Base-by-base conservation (phyloP, 1,284 basidiomycete genomes). In the Pseudozyma tsukubaensis region DNA sequence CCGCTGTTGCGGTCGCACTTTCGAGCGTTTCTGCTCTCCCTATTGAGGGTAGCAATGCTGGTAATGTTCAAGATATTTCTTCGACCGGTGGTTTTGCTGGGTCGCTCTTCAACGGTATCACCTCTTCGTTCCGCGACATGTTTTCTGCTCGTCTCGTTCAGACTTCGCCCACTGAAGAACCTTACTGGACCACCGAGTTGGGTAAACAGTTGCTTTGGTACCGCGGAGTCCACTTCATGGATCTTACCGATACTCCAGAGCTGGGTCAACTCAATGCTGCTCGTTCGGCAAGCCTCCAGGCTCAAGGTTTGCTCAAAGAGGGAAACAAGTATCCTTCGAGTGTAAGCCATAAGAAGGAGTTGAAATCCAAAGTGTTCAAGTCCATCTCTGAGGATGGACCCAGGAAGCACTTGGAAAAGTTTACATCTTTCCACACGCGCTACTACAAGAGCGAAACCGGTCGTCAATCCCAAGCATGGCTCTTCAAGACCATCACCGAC, bases 391-490 rank as follows among this genome's bases (percentile, higher is more conserved):
- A 79, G 6, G 62, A 59, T 0, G 80, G 77, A 1, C 78, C 79
- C 6, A 48, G 79, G 13, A 53, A 50, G 45, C 64, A 83, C 45
- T 39, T 83, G 24, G 56, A 59, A 16, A 60, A 91, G 89, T 85
- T 93, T 47, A 77, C 85, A 6, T 77, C 80, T 49, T 86, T 85
- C 85, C 78, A 81, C 59, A 86, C 85, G 60, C 71, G 87, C 56
- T 86, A 86, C 84, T 87, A 88, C 83, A 85, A 86, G 47, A 85
- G 84, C 1, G 84, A 93, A 88, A 92, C 91, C 10, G 97, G 96
- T 21, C 85, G 85, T 55, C 82, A 87, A 61, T 86, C 92, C 77
- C 94, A 97, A 83, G 85, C 89, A 67, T 99, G 94, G 94, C 88
- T 98, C 52, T 63, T 81, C 16, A 51, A 49, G n/a, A 65, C 72